Conservation (phyloP, 2,329 filamentous ascomycete species). For the Epichloe sp. region DNA sequence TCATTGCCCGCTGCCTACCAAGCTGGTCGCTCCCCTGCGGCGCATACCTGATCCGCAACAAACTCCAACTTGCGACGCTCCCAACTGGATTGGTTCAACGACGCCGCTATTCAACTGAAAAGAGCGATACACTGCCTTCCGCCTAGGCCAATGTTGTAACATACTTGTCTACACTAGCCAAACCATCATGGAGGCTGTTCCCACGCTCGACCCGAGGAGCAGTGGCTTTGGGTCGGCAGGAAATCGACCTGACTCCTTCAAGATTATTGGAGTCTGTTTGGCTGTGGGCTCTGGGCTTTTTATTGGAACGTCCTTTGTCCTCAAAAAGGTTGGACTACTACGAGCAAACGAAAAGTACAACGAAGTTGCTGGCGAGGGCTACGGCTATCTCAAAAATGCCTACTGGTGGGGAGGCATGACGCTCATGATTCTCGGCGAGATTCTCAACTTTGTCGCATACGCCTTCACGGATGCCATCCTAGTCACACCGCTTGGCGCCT, state of each 20-base stretch:
- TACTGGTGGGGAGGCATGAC: constrained; percentile 97
- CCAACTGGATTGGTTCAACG: neutral
- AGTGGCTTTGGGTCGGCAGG: neutral
- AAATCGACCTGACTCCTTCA: constrained; percentile 40
- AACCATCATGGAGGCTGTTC: neutral
- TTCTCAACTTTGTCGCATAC: constrained; percentile 96
- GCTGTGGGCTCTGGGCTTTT: constrained; percentile 82
- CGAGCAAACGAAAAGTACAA: constrained; percentile 94
- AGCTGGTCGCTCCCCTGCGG: neutral
- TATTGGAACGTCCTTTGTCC: constrained; percentile 86
- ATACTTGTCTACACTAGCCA: neutral
- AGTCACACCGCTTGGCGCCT: constrained; percentile 80
- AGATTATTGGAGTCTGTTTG: constrained; percentile 73
- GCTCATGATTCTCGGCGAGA: constrained; percentile 90
- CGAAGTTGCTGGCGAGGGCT: constrained; percentile 88
- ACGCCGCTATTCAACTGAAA: neutral
- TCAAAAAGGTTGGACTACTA: constrained; percentile 87
- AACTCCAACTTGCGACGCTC: neutral
- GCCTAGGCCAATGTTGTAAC: neutral
- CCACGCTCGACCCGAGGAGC: neutral
- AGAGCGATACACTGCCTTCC: neutral
- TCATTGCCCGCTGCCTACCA: neutral
- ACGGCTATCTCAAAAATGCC: constrained; percentile 88
- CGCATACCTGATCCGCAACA: neutral
- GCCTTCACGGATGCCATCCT: constrained; percentile 94